Conservation (phyloP, 2,329 filamentous ascomycete species). For the Colletotrichum sp. region DNA sequence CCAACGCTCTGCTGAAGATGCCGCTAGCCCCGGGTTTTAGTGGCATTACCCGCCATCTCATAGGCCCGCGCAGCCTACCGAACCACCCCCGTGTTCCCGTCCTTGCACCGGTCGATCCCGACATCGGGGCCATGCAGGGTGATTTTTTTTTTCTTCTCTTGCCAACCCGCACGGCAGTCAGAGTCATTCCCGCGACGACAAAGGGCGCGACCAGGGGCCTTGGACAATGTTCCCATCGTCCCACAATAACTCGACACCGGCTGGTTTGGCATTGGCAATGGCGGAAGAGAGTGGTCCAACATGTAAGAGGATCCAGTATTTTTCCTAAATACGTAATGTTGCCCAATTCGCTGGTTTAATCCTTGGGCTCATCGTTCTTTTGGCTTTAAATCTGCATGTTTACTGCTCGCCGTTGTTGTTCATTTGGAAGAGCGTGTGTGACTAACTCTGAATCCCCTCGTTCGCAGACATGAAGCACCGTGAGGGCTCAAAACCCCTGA, state of each 20-base stretch:
- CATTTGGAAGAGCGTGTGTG: neutral
- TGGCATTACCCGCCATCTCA: neutral
- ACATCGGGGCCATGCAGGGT: slow-evolving; percentile 12
- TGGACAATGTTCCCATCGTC: neutral
- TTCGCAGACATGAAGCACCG: slow-evolving; percentile 62
- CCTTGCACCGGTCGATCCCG: slow-evolving; percentile 19
- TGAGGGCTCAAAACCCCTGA: slow-evolving; percentile 64
- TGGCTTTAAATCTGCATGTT: neutral
- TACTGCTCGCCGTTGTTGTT: neutral
- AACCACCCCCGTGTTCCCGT: slow-evolving; percentile 5
- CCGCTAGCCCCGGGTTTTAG: slow-evolving; percentile 10
- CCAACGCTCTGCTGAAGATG: neutral
- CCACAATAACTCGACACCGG: slow-evolving; percentile 15
- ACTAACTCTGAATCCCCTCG: slow-evolving; percentile 10
- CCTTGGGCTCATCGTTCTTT: neutral
- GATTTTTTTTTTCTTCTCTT: neutral
- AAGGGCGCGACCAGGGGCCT: slow-evolving; percentile 20
- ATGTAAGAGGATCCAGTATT: slow-evolving; percentile 22
- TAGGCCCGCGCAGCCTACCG: neutral
- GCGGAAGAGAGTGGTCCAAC: slow-evolving; percentile 19
- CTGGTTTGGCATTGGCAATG: slow-evolving; percentile 19
- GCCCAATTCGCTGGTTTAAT: neutral
- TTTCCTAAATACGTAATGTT: slow-evolving; percentile 9
- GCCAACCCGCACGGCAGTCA: neutral
- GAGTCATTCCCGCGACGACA: neutral